Conservation (phyloP, 192 early-diverging fungal species). For the Neocallimastix lanati region DNA sequence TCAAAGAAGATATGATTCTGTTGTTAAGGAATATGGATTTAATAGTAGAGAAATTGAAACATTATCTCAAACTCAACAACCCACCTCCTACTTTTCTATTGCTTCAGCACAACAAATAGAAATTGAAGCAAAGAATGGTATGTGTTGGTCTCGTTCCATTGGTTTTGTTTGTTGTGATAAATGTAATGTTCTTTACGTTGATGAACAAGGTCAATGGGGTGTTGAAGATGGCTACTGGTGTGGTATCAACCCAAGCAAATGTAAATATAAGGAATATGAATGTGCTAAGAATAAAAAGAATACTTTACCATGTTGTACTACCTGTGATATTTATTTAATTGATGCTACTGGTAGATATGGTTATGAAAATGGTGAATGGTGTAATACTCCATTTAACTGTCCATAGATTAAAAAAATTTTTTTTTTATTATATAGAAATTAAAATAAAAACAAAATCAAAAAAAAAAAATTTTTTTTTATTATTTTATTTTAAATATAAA, state of each 20-base stretch:
- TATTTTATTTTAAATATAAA: too few species aligned
- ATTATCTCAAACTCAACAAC: neutral
- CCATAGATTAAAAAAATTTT: neutral
- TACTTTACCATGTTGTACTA: neutral
- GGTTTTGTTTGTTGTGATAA: neutral
- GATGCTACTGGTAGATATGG: neutral
- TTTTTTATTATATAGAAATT: too few species aligned
- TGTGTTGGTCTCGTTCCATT: neutral
- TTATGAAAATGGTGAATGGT: neutral
- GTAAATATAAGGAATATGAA: neutral
- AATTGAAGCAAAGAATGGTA: neutral
- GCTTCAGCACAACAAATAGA: neutral
- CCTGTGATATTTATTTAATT: neutral
- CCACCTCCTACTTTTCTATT: neutral
- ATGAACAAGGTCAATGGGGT: neutral
- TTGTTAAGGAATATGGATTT: neutral
- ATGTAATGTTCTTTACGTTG: neutral
- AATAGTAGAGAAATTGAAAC: neutral
- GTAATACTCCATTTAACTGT: neutral
- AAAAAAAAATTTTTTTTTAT: too few species aligned
- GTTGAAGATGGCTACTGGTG: too few species aligned
- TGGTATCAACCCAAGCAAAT: neutral
- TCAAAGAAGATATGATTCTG: neutral
- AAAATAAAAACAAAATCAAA: too few species aligned
- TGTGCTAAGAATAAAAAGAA: neutral